phyloP scores from a whole-genome alignment of 2,329 filamentous ascomycete genomes.

The Cadophora sp. region DNA sequence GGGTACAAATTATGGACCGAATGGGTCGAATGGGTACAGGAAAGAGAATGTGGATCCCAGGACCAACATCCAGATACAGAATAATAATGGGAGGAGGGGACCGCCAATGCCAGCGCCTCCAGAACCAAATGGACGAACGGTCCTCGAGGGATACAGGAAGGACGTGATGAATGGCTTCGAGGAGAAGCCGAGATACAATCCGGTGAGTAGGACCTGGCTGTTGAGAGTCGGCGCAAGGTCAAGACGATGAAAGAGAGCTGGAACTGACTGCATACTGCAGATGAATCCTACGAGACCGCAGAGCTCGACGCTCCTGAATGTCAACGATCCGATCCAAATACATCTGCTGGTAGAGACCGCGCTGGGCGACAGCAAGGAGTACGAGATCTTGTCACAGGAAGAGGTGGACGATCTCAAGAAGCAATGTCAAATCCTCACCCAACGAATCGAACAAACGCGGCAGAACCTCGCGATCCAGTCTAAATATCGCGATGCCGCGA shows the following conservation, averaged over 20 bases:
- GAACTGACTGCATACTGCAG: conserved; percentile 45
- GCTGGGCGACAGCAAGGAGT: conserved; percentile 84
- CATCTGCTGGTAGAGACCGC: conserved; percentile 95
- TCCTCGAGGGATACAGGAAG: conserved; percentile 65
- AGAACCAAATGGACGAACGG: conserved; percentile 53
- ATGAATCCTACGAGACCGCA: conserved; percentile 58
- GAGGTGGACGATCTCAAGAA: conserved; percentile 93
- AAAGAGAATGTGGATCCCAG: conserved; percentile 27
- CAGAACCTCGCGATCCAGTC: conserved; percentile 87
- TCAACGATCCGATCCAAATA: conserved; percentile 79
- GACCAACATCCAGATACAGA: conserved; percentile 16
- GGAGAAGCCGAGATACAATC: conserved; percentile 61
- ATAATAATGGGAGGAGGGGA: conserved; percentile 21
- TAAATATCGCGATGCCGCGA: conserved; percentile 92
- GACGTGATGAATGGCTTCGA: conserved; percentile 62
- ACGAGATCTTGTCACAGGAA: conserved; percentile 85
- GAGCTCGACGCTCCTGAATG: conserved; percentile 63
- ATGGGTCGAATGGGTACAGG: conserved; percentile 27
- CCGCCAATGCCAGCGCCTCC: conserved; percentile 7
- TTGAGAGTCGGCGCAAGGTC: not conserved
- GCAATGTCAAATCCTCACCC: conserved; percentile 73
- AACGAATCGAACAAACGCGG: conserved; percentile 81
- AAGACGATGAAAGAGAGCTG: not conserved
- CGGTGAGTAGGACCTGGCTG: conserved; percentile 50
- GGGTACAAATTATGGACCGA: not conserved